Percentiles rank a stretch among this genome's conserved stretches.
Evolutionary conservation across 352 stramenopile genomes (phyloP).

Genomic region (Phytophthora aleatoria): DNA sequence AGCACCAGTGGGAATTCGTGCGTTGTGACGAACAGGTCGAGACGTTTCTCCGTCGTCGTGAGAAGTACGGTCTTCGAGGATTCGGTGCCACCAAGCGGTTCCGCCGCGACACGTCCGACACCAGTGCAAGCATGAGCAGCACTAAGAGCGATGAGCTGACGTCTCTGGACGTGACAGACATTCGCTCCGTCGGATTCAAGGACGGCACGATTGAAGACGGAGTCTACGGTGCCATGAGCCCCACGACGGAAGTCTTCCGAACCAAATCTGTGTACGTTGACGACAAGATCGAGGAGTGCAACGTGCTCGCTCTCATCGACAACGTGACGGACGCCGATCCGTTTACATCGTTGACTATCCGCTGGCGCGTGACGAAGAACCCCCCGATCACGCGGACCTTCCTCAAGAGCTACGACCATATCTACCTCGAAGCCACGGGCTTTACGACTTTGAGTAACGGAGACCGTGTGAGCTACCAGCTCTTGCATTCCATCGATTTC

Average conservation of each 20-base stretch:
- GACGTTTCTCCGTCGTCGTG: constrained; percentile 30
- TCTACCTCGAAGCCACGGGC: constrained; percentile 43
- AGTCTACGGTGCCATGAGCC: constrained; percentile 38
- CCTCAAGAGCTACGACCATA: constrained; percentile 42
- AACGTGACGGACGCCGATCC: constrained; percentile 30
- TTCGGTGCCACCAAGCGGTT: constrained; percentile 33
- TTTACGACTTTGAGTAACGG: constrained; percentile 28
- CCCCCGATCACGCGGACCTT: constrained; percentile 31
- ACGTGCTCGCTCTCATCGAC: constrained; percentile 35
- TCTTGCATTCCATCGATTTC: constrained; percentile 42
- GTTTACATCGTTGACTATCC: constrained; percentile 28
- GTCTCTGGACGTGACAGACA: constrained; percentile 32
- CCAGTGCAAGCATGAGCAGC: constrained; percentile 29
- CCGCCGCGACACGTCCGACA: constrained; percentile 27
- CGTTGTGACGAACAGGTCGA: constrained; percentile 36
- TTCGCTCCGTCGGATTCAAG: constrained; percentile 31
- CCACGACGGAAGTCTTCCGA: constrained; percentile 35
- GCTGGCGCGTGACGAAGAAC: constrained; percentile 35
- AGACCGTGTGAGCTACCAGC: constrained; percentile 35
- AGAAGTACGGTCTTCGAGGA: constrained; percentile 29
- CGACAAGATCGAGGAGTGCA: constrained; percentile 38
- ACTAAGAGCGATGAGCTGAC: constrained; percentile 33
- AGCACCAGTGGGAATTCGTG: constrained; percentile 30
- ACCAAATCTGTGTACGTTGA: constrained; percentile 36
- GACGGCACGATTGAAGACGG: constrained; percentile 39